phyloP scores from a whole-genome alignment of 1,284 basidiomycete genomes.

The Boletellus sp. region DNA sequence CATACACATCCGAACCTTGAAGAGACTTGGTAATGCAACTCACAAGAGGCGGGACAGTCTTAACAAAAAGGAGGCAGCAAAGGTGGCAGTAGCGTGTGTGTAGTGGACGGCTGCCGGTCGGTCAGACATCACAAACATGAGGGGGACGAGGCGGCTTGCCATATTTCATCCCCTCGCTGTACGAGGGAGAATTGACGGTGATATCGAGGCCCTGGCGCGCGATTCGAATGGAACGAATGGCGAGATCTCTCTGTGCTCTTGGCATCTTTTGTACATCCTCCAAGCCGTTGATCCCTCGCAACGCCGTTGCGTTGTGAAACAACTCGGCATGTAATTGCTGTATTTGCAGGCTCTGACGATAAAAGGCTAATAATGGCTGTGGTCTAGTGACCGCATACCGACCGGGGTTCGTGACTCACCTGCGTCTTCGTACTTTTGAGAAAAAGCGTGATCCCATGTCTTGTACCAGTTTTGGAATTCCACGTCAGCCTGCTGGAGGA shows the following conservation, averaged over 20 bases:
- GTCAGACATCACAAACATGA: conserved; percentile 6
- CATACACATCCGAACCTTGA: conserved; percentile 1
- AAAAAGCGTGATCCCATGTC: conserved; percentile 75
- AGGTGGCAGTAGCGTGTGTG: conserved; percentile 89
- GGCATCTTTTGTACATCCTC: conserved; percentile 78
- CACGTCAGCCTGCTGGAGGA: conserved; percentile 59
- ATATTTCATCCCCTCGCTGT: conserved; percentile 87
- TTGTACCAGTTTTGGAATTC: conserved; percentile 73
- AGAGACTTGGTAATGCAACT: conserved; percentile 28
- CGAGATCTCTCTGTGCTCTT: conserved; percentile 62
- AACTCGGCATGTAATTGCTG: conserved; percentile 77
- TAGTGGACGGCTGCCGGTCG: conserved; percentile 72
- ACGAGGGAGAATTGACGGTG: conserved; percentile 73
- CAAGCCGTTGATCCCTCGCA: conserved; percentile 71
- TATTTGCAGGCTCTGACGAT: conserved; percentile 77
- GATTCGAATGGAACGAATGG: conserved; percentile 67
- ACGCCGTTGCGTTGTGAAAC: conserved; percentile 76
- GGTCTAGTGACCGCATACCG: neutral
- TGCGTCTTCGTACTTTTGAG: conserved; percentile 77
- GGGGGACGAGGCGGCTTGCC: conserved; percentile 41
- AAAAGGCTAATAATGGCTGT: conserved; percentile 55
- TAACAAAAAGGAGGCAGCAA: conserved; percentile 85
- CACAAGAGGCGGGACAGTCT: conserved; percentile 84
- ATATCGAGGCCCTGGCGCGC: conserved; percentile 69
- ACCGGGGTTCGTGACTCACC: conserved; percentile 39